Evolutionary conservation across 257 asterid genomes (phyloP).

Genomic region (Henckelia pumila): DNA sequence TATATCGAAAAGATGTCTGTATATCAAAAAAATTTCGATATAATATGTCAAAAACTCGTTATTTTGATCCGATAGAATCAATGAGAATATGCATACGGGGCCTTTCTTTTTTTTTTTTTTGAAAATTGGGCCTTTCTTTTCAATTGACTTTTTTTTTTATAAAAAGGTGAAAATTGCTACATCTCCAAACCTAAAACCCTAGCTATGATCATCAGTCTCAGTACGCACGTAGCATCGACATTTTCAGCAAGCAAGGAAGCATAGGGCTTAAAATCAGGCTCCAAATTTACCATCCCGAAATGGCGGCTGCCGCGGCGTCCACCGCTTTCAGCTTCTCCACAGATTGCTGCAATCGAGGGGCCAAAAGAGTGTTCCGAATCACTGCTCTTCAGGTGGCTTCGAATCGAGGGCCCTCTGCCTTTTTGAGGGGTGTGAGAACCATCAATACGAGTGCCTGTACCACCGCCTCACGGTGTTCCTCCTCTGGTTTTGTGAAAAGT

Average conservation of each 20-base stretch:
- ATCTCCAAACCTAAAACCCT: not conserved
- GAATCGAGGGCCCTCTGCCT: slow-evolving; percentile 24
- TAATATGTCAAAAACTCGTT: no score
- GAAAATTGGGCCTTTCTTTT: no score
- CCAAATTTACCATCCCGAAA: slow-evolving; percentile 41
- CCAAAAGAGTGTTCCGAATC: slow-evolving; percentile 14
- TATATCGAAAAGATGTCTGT: no score
- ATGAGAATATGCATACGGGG: no score
- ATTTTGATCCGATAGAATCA: no score
- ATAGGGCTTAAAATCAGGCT: slow-evolving; percentile 50
- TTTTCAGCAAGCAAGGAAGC: slow-evolving; percentile 33
- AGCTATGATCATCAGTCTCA: not conserved
- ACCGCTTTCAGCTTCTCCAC: slow-evolving; percentile 38
- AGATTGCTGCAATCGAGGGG: slow-evolving; percentile 28
- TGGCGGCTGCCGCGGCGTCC: slow-evolving; percentile 56
- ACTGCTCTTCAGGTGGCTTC: slow-evolving; percentile 22
- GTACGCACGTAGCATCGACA: not conserved
- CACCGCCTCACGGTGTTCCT: slow-evolving; percentile 25
- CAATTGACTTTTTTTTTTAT: no score
- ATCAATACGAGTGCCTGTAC: slow-evolving; percentile 18
- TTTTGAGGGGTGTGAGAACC: slow-evolving; percentile 24
- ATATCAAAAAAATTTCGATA: no score
- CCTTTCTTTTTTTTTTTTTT: no score
- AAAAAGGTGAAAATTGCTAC: no score
- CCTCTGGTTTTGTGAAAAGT: slow-evolving; percentile 34